These are phyloP conservation scores for Pseudogymnoascus sp. DNA, from an alignment of 2,329 filamentous ascomycete species.

Conservation along the genomic window DNA sequence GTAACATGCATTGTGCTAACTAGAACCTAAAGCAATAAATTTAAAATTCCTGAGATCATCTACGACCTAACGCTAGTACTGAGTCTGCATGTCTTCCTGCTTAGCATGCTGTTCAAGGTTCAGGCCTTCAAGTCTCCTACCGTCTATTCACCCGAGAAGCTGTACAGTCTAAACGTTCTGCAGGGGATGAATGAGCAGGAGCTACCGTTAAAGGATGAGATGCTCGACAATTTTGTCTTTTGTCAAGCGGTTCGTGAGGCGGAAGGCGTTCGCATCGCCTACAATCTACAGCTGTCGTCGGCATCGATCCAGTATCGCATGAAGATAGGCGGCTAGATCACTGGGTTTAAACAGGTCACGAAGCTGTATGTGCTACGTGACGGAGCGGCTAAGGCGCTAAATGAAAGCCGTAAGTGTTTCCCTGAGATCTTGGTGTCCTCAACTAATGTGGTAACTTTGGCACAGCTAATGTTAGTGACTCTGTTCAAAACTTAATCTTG, in stretches of 20 bases:
- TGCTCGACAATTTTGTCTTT: conserved; percentile 29
- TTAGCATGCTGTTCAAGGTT: conserved; percentile 29
- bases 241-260: conserved; percentile 22
- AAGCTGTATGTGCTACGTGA: conserved; percentile 31
- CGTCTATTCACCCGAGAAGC: conserved; percentile 28
- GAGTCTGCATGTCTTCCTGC: conserved; percentile 27
- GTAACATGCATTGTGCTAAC: background rate
- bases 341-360: conserved; percentile 27
- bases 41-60: conserved; percentile 28
- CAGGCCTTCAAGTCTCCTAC: conserved; percentile 28
- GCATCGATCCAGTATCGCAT: conserved; percentile 26
- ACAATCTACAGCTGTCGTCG: conserved; percentile 23
- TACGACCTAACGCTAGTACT: conserved; percentile 29
- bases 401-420: conserved; percentile 30
- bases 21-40: conserved; percentile 23
- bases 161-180: conserved; percentile 30
- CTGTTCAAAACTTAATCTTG: conserved; percentile 10
- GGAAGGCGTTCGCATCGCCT: conserved; percentile 23
- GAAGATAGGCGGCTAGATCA: conserved; percentile 28
- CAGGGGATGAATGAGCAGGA: conserved; percentile 28
- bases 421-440: background rate
- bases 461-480: conserved; percentile 11
- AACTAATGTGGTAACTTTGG: background rate
- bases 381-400: conserved; percentile 30
- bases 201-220: conserved; percentile 28